These are phyloP conservation scores for Carallia brachiata DNA, from an alignment of 345 rosid genomes.

Conservation along the genomic window DNA sequence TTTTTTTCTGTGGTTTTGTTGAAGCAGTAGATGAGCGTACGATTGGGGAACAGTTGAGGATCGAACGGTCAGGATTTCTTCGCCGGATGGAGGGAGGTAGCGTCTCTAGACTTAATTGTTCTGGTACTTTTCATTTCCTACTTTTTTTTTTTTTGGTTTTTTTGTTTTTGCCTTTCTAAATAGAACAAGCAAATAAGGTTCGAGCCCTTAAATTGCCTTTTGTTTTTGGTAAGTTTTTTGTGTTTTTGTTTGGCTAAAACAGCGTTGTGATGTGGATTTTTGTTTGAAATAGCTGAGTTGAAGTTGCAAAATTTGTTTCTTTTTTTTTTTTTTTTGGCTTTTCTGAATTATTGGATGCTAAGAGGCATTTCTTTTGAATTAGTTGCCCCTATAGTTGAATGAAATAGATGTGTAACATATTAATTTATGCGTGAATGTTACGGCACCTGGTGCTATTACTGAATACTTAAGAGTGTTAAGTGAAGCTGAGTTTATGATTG, in stretches of 20 bases:
- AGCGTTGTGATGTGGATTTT: background rate
- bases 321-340: background rate
- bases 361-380: background rate
- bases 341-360: background rate
- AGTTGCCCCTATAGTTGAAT: background rate
- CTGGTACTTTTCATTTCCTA: conserved; percentile 81
- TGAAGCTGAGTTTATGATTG: background rate
- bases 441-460: background rate
- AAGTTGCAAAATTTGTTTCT: background rate
- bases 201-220: background rate
- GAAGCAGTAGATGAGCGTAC: conserved; percentile 58
- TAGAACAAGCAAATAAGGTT: conserved; percentile 23
- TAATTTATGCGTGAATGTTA: background rate
- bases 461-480: background rate
- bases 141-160: conserved; percentile 35
- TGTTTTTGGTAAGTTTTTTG: background rate
- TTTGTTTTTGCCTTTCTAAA: background rate
- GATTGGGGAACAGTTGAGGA: conserved; percentile 57
- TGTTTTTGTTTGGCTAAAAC: background rate
- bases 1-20: conserved; percentile 9
- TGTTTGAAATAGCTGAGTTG: conserved; percentile 11
- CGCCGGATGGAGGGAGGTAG: conserved; percentile 99
- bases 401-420: background rate
- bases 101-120: conserved; percentile 83
- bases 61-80: conserved; percentile 55